Evolutionary conservation across 129 eudicot genomes (phyloP), one percentile per base, ranked within the genome.

Genomic region (Flaveria brownii): DNA sequence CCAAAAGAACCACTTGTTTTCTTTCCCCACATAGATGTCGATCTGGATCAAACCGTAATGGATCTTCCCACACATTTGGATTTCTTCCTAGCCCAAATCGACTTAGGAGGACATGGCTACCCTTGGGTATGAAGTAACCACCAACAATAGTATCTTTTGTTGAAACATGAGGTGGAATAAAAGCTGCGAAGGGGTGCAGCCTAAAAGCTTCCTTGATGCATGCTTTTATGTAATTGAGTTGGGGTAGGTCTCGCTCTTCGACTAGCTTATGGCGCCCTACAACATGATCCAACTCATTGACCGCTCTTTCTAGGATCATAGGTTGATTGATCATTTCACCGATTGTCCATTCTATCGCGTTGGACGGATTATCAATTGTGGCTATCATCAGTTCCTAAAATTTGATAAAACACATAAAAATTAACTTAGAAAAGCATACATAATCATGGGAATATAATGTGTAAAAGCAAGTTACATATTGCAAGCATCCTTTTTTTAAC

Each of bases 121-220:
- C 83, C 78, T 79, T 72, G 23, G 83, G 83, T 50, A 72, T 79
- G 67, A 72, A 79, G 73, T 62, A 72, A 17, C 73, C 73, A 16
- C 51, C 57, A n/a, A 79, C 78, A 8, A 20, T 52, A 22, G 78
- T 63, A 45, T 79, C 28, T 46, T 4, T 46, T 2, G 20, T 6
- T 13, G 78, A 17, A 41, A 79, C 74, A 72, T 79, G 83, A 15
- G 83, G 83, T 12, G 41, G 13, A 41, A 63, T 52, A 46, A 79
- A 72, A 18, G 82, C 46, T 26, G 67, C 72, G 12, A 46, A 28
- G 39, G 82, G 83, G 25, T 72, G 83, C 50, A 72, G 6, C 52
- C 83, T 68, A 16, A 79, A 79, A 26, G 78, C 59, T 60, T 79
- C 82, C 60, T 51, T 62, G 16, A 69, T 43, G 28, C 83, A 79